Base-by-base conservation (phyloP, 2,329 filamentous ascomycete genomes). In the Ramichloridium luteum region DNA sequence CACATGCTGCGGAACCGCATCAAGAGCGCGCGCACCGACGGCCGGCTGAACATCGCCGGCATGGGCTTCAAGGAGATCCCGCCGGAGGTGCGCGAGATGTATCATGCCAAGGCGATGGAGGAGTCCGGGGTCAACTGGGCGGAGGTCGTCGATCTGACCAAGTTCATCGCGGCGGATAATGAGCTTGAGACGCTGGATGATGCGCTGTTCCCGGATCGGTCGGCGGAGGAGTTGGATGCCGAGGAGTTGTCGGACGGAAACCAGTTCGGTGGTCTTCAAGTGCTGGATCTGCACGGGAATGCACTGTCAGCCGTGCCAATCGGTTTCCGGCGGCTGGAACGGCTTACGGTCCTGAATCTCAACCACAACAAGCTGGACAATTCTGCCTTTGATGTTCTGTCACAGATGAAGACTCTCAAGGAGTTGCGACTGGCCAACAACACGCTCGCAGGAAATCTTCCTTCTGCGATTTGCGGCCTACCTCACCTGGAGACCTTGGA, bases 81-180 rank as follows among this genome's bases (percentile, higher is more conserved):
- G 0, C 58, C 71, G 1, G 82, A 92, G 49, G 80, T 96, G 0
- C 62, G 93, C 58, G 74, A 76, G 33, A 96, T 96, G 86, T 96
- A 94, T 53, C 80, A 85, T 46, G 65, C 82, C 12, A 76, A 85
- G 32, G 68, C 71, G 2, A 67, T 75, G 34, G 72, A 77, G 22
- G 65, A 64, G 9, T 62, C 69, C 13, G 73, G 70, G 20, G 70
- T 75, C 8, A 74, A 77, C 18, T 96, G 90, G 90, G 85, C 85
- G 2, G 88, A 96, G 55, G 79, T 80, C 37, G 83, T 96, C 8
- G 88, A 96, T 50, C 60, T 96, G 27, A 80, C 77, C 1, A 75
- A 80, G 38, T 75, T 96, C 30, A 73, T 90, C 41, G 85, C 81
- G 4, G 85, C 88, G 6, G 85, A 93, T 50, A 96, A 98, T 49